phyloP scores from a whole-genome alignment of 2,329 filamentous ascomycete genomes.

The Diaporthe sp. region DNA sequence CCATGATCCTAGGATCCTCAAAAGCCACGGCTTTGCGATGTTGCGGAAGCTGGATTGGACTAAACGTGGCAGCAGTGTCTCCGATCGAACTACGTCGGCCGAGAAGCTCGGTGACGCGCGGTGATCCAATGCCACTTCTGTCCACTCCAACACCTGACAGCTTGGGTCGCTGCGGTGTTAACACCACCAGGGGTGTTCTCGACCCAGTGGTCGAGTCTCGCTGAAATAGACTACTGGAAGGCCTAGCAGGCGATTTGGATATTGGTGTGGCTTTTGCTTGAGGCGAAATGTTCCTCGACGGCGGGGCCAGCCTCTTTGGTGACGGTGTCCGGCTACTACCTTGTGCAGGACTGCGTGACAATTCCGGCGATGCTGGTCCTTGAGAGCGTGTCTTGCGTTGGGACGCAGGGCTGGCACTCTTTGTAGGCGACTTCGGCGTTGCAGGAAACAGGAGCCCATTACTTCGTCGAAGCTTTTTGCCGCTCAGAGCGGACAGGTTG shows the following conservation, averaged over 20 bases:
- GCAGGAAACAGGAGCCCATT: slow-evolving; percentile 57
- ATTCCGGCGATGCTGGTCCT: slow-evolving; percentile 40
- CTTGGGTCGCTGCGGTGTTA: slow-evolving; percentile 72
- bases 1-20: slow-evolving; percentile 74
- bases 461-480: slow-evolving; percentile 65
- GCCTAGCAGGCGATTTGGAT: slow-evolving; percentile 48
- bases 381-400: slow-evolving; percentile 38
- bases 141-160: slow-evolving; percentile 80
- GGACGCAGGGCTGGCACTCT: slow-evolving; percentile 36
- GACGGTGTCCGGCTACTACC: slow-evolving; percentile 48
- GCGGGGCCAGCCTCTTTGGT: slow-evolving; percentile 36
- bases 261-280: slow-evolving; percentile 42
- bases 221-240: slow-evolving; percentile 65
- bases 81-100: slow-evolving; percentile 80
- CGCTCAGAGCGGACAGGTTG: slow-evolving; percentile 66
- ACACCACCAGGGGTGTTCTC: slow-evolving; percentile 73
- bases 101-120: slow-evolving; percentile 78
- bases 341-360: slow-evolving; percentile 37
- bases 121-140: slow-evolving; percentile 80
- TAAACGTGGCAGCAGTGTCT: slow-evolving; percentile 74
- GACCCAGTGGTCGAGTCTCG: slow-evolving; percentile 66
- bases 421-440: slow-evolving; percentile 52
- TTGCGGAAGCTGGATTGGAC: slow-evolving; percentile 62
- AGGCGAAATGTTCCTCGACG: slow-evolving; percentile 29
- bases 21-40: slow-evolving; percentile 69